Percentiles rank a stretch among this genome's conserved stretches.
These are phyloP conservation scores for Penicillium nucicola DNA, from an alignment of 495 filamentous ascomycete genomes.

Conservation along the genomic window DNA sequence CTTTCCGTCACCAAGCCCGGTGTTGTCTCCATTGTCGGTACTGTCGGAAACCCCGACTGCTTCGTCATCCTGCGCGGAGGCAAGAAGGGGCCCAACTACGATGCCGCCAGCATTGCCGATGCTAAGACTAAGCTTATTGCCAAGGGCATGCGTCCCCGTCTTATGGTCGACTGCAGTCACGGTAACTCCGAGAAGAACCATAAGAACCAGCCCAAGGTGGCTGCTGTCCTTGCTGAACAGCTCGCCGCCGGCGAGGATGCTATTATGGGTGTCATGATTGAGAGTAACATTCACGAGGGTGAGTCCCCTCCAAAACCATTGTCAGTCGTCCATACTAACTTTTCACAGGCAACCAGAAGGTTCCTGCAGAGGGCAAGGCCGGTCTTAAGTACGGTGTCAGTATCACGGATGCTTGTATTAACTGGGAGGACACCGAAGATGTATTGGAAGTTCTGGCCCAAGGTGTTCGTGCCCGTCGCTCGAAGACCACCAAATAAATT, in stretches of 20 bases:
- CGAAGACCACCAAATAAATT: constrained; percentile 23
- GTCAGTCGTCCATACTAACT: constrained; percentile 1
- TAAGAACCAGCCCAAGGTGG: constrained; percentile 96
- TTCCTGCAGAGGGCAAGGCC: constrained; percentile 81
- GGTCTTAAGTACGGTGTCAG: constrained; percentile 93
- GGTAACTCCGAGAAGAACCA: constrained; percentile 96
- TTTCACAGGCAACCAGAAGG: constrained; percentile 77
- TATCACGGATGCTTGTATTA: constrained; percentile 97
- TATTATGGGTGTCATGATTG: constrained; percentile 99
- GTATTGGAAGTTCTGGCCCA: constrained; percentile 77
- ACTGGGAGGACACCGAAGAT: constrained; percentile 86
- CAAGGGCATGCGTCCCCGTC: constrained; percentile 62
- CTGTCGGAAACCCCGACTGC: constrained; percentile 94
- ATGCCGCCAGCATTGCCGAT: constrained; percentile 74
- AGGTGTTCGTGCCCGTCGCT: constrained; percentile 60
- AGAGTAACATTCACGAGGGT: constrained; percentile 95
- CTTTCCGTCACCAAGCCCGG: constrained; percentile 97
- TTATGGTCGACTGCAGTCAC: constrained; percentile 99
- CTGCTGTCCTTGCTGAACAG: constrained; percentile 75
- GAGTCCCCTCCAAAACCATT: constrained; percentile 14
- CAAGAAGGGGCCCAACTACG: constrained; percentile 91
- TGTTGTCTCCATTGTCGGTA: constrained; percentile 93
- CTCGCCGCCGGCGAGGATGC: constrained; percentile 76
- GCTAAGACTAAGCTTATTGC: constrained; percentile 67
- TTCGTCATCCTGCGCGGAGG: constrained; percentile 96